Evolutionary conservation across 768 basidiomycete genomes (phyloP).

Genomic region (Russula earlei): DNA sequence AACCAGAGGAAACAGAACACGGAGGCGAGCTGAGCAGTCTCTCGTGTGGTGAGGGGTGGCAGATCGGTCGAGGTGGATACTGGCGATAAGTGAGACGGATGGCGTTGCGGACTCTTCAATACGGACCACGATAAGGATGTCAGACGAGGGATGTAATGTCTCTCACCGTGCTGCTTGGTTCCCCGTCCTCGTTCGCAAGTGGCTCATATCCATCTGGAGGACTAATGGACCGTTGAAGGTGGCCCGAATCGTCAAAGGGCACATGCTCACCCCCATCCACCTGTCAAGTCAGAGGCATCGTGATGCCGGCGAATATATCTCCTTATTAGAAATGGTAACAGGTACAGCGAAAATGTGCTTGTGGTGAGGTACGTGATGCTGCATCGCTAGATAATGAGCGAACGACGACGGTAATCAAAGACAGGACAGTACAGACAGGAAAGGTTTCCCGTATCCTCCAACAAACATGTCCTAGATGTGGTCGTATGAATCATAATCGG

Average conservation of each 20-base stretch:
- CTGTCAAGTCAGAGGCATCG: neutral
- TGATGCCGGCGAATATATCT: constrained; percentile 21
- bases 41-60: constrained; percentile 43
- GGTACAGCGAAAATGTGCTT: constrained; percentile 77
- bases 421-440: constrained; percentile 46
- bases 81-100: neutral
- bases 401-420: neutral
- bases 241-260: neutral
- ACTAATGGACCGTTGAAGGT: constrained; percentile 12
- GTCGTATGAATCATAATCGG: constrained; percentile 5
- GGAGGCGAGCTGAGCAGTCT: constrained; percentile 73
- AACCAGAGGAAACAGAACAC: constrained; percentile 90
- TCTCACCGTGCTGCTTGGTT: constrained; percentile 13
- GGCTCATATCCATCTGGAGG: constrained; percentile 24
- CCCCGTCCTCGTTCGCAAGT: constrained; percentile 21
- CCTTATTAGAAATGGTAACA: constrained; percentile 49
- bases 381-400: constrained; percentile 7
- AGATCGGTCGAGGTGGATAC: constrained; percentile 10
- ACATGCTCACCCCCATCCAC: constrained; percentile 1
- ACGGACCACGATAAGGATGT: neutral
- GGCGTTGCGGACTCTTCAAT: constrained; percentile 1
- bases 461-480: constrained; percentile 34
- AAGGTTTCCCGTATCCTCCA: constrained; percentile 83
- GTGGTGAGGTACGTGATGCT: constrained; percentile 90
- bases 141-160: neutral